Conservation (phyloP, 257 asterid genomes). For the Ballota nigra region DNA sequence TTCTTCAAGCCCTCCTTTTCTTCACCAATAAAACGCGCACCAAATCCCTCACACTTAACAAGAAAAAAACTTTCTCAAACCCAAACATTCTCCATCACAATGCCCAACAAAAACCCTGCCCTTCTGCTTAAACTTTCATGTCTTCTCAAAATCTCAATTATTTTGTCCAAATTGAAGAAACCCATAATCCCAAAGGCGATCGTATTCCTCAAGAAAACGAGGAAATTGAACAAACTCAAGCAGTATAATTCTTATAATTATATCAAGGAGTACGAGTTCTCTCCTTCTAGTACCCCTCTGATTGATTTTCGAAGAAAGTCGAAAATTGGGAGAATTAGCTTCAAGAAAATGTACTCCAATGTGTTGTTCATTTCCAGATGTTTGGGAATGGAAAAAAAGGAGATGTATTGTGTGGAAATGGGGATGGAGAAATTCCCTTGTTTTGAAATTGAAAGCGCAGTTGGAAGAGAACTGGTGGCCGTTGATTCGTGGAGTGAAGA, state of each 20-base stretch:
- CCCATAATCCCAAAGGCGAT: slow-evolving; percentile 36
- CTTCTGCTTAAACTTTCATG: slow-evolving; percentile 42
- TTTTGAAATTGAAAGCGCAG: no score
- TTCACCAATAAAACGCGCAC: slow-evolving; percentile 27
- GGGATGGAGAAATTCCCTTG: slow-evolving; percentile 22
- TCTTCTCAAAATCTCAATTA: slow-evolving; percentile 34
- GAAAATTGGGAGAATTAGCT: slow-evolving; percentile 28
- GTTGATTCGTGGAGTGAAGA: slow-evolving; percentile 26
- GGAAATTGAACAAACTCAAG: slow-evolving; percentile 31
- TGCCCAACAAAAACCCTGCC: slow-evolving; percentile 46
- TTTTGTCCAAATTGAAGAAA: slow-evolving; percentile 49
- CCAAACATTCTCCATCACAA: slow-evolving; percentile 26
- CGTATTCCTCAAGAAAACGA: slow-evolving; percentile 30
- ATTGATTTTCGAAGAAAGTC: slow-evolving; percentile 28
- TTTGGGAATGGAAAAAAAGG: slow-evolving; percentile 31
- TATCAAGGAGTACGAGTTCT: slow-evolving; percentile 58
- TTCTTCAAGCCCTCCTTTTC: not conserved
- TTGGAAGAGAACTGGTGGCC: slow-evolving; percentile 17
- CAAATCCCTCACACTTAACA: not conserved
- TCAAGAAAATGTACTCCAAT: slow-evolving; percentile 33
- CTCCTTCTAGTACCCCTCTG: slow-evolving; percentile 60
- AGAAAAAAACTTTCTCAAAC: slow-evolving; percentile 3
- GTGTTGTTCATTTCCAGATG: slow-evolving; percentile 33
- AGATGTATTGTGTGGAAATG: slow-evolving; percentile 12
- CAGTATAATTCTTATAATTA: slow-evolving; percentile 40